phyloP scores from a whole-genome alignment of 768 basidiomycete species.

The Xerocomellus intermedius region DNA sequence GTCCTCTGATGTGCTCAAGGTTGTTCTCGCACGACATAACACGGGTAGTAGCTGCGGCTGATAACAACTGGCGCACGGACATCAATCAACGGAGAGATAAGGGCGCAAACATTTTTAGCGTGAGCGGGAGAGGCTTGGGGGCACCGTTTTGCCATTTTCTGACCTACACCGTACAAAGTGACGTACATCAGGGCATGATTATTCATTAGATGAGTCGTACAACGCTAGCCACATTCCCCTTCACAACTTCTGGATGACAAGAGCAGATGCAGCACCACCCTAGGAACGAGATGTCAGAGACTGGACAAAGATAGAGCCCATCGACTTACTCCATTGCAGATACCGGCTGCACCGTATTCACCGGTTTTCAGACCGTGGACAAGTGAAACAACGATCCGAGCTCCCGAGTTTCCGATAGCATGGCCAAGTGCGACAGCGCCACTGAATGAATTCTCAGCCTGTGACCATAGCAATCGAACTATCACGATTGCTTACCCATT shows the following conservation, averaged over 20 bases:
- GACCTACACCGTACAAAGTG: conserved; percentile 13
- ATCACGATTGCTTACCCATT: conserved; percentile 59
- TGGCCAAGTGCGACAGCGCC: conserved; percentile 96
- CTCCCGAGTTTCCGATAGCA: conserved; percentile 94
- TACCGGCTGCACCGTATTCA: conserved; percentile 92
- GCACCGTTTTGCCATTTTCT: conserved; percentile 4
- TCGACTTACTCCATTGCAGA: conserved; percentile 90
- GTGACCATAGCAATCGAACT: conserved; percentile 1
- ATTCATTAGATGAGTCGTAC: conserved; percentile 21
- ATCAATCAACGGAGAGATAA: conserved; percentile 19
- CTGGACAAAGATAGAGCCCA: not conserved
- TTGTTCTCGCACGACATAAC: conserved; percentile 6
- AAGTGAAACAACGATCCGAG: conserved; percentile 91
- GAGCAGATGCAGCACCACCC: conserved; percentile 91
- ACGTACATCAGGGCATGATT: conserved; percentile 1
- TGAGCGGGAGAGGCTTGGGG: not conserved
- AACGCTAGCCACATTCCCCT: conserved; percentile 14
- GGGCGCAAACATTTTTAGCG: conserved; percentile 8
- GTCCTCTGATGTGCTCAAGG: conserved; percentile 7
- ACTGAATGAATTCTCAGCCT: conserved; percentile 42
- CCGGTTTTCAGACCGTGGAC: conserved; percentile 89
- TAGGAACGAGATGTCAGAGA: conserved; percentile 33
- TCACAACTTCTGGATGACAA: conserved; percentile 86
- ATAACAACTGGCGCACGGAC: conserved; percentile 6
- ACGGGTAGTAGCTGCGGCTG: conserved; percentile 1